Evolutionary conservation across 202 grass and related monocot species (phyloP).

Genomic region (Sporobolus alterniflorus): DNA sequence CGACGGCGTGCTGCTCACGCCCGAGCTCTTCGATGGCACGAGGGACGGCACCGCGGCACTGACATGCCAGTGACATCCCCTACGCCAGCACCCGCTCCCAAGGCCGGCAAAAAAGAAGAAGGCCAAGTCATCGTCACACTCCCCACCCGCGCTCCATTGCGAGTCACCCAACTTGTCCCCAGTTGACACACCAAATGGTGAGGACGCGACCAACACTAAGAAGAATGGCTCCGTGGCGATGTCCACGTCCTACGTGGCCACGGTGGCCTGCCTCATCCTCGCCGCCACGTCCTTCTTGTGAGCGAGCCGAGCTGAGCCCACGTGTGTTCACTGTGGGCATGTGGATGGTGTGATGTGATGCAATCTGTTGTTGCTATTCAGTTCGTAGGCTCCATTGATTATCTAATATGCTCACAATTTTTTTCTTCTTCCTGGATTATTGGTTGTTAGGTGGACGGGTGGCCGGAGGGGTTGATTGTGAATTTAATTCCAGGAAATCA

Average conservation of each 20-base stretch:
- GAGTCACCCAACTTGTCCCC: constrained; percentile 53
- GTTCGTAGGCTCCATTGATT: constrained; percentile 38
- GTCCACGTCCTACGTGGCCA: background rate
- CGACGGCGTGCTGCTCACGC: constrained; percentile 65
- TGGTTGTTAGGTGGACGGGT: background rate
- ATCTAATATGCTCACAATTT: constrained; percentile 15
- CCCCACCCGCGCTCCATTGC: constrained; percentile 57
- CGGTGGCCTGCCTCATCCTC: constrained; percentile 19
- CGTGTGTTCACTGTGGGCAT: constrained; percentile 1
- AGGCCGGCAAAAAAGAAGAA: constrained; percentile 43
- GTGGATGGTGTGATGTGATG: constrained; percentile 34
- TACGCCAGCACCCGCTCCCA: constrained; percentile 44
- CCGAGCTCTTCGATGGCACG: constrained; percentile 64
- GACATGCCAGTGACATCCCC: constrained; percentile 34
- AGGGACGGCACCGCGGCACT: constrained; percentile 28
- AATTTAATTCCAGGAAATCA: too few relatives aligned
- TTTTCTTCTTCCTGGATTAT: too few relatives aligned
- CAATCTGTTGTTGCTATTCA: constrained; percentile 26
- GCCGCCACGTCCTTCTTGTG: constrained; percentile 41
- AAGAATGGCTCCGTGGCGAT: constrained; percentile 23
- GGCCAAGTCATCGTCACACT: constrained; percentile 39
- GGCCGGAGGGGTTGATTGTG: too few relatives aligned
- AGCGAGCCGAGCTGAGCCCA: constrained; percentile 29
- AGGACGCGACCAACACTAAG: constrained; percentile 41
- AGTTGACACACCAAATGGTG: constrained; percentile 52